phyloP scores from a whole-genome alignment of 371 early-diverging fungal genomes.

The Mortierella sp. region DNA sequence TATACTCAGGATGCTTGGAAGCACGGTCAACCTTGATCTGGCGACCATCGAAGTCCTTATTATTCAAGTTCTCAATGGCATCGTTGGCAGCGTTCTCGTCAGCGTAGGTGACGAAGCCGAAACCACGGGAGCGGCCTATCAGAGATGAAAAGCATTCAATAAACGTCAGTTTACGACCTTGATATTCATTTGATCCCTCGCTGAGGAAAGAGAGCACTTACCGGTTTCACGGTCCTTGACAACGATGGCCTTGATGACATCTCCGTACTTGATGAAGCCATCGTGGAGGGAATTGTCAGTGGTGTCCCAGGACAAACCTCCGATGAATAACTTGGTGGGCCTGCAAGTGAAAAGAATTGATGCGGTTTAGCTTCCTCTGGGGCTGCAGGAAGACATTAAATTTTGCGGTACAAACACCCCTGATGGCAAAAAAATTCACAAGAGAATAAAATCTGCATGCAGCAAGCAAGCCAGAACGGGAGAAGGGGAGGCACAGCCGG shows the following conservation, averaged over 20 bases:
- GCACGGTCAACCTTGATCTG: conserved; percentile 69
- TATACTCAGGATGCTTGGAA: too few relatives aligned
- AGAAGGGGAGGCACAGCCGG: too few relatives aligned
- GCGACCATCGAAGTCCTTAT: conserved; percentile 73
- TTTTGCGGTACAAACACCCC: too few relatives aligned
- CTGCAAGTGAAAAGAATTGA: background rate
- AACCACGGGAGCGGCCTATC: conserved; percentile 78
- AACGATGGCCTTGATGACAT: conserved; percentile 56
- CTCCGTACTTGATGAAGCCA: conserved; percentile 59
- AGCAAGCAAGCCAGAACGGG: too few relatives aligned
- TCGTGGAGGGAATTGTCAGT: conserved; percentile 63
- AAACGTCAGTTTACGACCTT: background rate
- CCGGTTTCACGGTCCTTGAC: conserved; percentile 65
- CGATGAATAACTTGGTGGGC: conserved; percentile 73
- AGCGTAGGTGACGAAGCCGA: conserved; percentile 81
- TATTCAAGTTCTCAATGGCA: conserved; percentile 70
- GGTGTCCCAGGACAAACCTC: conserved; percentile 73
- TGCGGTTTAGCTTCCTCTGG: too few relatives aligned
- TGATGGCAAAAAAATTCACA: too few relatives aligned
- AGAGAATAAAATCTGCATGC: too few relatives aligned
- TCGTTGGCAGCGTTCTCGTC: conserved; percentile 62
- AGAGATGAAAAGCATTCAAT: conserved; percentile 3
- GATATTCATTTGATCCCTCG: background rate
- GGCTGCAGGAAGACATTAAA: too few relatives aligned
- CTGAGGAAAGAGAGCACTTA: conserved; percentile 9